Evolutionary conservation across 306 rosid genomes (phyloP), one percentile per base, ranked within the genome.

Genomic region (Cucurbita moschata): DNA sequence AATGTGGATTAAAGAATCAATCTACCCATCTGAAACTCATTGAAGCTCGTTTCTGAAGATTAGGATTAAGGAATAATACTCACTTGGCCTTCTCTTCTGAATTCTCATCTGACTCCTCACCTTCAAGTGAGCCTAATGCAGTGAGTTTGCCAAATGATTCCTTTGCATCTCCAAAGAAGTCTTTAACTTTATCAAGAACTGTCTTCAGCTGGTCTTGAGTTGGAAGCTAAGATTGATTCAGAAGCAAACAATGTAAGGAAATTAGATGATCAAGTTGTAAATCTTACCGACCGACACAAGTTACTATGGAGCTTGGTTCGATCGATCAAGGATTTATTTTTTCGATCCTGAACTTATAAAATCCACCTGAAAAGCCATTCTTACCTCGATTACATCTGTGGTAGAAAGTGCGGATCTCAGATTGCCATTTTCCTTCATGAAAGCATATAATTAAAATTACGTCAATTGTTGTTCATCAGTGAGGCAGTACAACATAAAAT

Each of bases 81-180:
- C 79, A 94, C 99, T 87, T 89, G 71, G 85, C 72, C 43, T 83
- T 83, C 79, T 78, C 81, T 74, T 64, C 55, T 0, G 81, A 5
- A 21, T 77, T 85, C 78, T 82, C 84, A 63, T 82, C 81, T 16
- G 88, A 77, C 59, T 83, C 88, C 49, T 87, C 85, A 1, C 90
- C 60, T 70, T 72, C 61, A 1, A 82, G 26, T 15, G 82, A 21
- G 58, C 79, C 82, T 62, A 87, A 77, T 7, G 90, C 73, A 2
- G 92, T 85, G 64, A 90, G 78, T 88, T 87, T 86, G 39, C 95
- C 90, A 73, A 94, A 94, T 65, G 97, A 87, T 43, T 87, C 97
- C 78, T 87, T 94, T 77, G 97, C 97, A 60, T 90, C 92, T 68
- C 95, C 92, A 4, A 91, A 86, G 63, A 91, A 94, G 80, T 90